Conservation (phyloP, 2,329 filamentous ascomycete species). For the Colletotrichum sp. region DNA sequence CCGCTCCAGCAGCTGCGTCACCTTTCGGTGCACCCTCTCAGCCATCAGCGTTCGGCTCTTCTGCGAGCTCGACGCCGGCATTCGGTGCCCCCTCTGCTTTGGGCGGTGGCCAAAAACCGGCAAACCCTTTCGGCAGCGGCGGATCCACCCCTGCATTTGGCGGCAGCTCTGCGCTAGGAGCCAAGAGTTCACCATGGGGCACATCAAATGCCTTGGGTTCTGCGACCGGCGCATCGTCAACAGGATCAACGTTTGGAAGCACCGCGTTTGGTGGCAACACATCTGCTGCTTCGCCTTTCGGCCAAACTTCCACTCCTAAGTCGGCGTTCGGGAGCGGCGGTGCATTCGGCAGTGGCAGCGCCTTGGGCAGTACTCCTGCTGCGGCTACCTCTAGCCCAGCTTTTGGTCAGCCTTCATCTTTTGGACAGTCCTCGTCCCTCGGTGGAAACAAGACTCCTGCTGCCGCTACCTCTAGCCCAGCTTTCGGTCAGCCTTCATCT, state of each 20-base stretch:
- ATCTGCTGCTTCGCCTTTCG: conserved; percentile 51
- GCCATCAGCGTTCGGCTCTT: conserved; percentile 21
- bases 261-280: conserved; percentile 45
- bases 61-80: conserved; percentile 15
- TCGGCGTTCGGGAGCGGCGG: conserved; percentile 2
- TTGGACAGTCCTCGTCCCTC: conserved; percentile 56
- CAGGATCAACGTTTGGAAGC: conserved; percentile 47
- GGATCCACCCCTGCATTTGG: conserved; percentile 48
- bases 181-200: conserved; percentile 58
- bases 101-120: conserved; percentile 29
- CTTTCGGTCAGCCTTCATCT: conserved; percentile 38
- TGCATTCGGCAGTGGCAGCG: background rate
- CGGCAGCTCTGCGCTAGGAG: conserved; percentile 51
- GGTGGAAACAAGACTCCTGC: conserved; percentile 54
- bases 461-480: conserved; percentile 31
- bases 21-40: conserved; percentile 30
- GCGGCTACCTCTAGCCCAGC: conserved; percentile 33
- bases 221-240: conserved; percentile 22
- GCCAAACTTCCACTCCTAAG: conserved; percentile 42
- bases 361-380: background rate
- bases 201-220: conserved; percentile 9
- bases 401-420: conserved; percentile 43
- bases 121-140: conserved; percentile 26
- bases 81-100: conserved; percentile 38
- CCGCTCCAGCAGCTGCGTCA: conserved; percentile 26